phyloP scores from a whole-genome alignment of 2,329 filamentous ascomycete genomes.

The Nigrospora oryzae region DNA sequence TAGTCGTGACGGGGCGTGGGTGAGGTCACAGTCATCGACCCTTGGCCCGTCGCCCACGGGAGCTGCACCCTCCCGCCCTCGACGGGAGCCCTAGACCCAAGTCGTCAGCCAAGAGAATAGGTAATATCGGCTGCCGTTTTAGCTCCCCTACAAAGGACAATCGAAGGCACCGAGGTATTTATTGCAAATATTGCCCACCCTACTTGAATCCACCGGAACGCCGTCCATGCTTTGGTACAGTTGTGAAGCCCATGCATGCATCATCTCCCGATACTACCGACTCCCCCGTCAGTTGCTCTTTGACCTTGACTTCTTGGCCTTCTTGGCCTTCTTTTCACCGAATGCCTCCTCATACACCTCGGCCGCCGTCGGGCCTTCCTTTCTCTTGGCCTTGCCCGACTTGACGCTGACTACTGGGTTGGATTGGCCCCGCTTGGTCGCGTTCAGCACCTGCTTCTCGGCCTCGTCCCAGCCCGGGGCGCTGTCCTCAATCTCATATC shows the following conservation, averaged over 20 bases:
- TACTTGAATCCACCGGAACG: not conserved
- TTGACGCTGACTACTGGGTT: conserved; percentile 73
- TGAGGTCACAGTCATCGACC: too few species aligned
- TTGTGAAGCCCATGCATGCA: not conserved
- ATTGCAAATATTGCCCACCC: not conserved
- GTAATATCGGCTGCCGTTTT: too few species aligned
- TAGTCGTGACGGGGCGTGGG: too few species aligned
- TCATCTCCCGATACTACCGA: not conserved
- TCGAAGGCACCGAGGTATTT: too few species aligned
- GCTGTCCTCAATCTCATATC: conserved; percentile 58
- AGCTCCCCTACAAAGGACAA: too few species aligned
- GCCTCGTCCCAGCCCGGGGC: conserved; percentile 57
- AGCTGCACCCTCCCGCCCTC: too few species aligned
- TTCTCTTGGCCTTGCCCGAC: conserved; percentile 68
- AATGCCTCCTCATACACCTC: conserved; percentile 56
- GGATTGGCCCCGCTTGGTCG: conserved; percentile 44
- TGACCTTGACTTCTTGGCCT: conserved; percentile 31
- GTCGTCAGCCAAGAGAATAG: too few species aligned
- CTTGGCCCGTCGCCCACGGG: too few species aligned
- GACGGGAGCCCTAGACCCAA: too few species aligned
- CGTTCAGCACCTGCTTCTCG: conserved; percentile 64
- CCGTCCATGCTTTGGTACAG: conserved; percentile 1
- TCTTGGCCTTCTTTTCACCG: conserved; percentile 39
- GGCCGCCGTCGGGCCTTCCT: conserved; percentile 49
- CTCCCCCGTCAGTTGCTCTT: not conserved